A percentile compares a stretch with the other conserved stretches of the same genome.
These are phyloP conservation scores for Yamadazyma ubonensis DNA, from an alignment of 805 yeast species.

Conservation along the genomic window DNA sequence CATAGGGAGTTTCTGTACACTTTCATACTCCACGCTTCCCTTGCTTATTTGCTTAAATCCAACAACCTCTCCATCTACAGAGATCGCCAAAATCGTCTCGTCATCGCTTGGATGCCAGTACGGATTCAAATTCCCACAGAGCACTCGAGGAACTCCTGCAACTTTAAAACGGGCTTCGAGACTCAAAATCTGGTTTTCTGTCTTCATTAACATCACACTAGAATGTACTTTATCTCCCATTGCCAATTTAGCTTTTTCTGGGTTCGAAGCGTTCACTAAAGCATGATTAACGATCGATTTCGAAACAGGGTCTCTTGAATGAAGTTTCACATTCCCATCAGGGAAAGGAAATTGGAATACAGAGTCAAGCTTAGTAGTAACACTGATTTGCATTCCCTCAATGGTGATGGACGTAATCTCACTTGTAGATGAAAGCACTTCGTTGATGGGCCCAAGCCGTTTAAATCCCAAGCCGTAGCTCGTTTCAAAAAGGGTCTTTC, in stretches of 20 bases:
- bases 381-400: slow-evolving; percentile 19
- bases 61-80: slow-evolving; percentile 38
- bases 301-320: slow-evolving; percentile 32
- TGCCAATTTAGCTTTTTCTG: slow-evolving; percentile 23
- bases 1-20: slow-evolving; percentile 10
- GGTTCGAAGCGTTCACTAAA: slow-evolving; percentile 16
- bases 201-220: slow-evolving; percentile 25
- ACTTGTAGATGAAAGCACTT: slow-evolving; percentile 29
- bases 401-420: slow-evolving; percentile 27
- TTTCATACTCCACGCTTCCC: slow-evolving; percentile 16
- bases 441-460: slow-evolving; percentile 27
- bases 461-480: slow-evolving; percentile 33
- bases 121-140: slow-evolving; percentile 18
- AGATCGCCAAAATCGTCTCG: slow-evolving; percentile 24
- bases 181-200: slow-evolving; percentile 8
- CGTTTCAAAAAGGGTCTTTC: slow-evolving; percentile 29
- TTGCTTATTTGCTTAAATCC: slow-evolving; percentile 17
- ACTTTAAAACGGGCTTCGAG: slow-evolving; percentile 15
- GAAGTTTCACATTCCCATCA: slow-evolving; percentile 14
- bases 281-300: slow-evolving; percentile 34
- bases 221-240: slow-evolving; percentile 39
- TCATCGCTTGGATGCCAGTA: slow-evolving; percentile 7
- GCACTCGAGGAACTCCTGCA: slow-evolving; percentile 36
- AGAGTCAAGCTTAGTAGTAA: slow-evolving; percentile 36
- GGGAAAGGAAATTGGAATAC: slow-evolving; percentile 28